phyloP scores from a whole-genome alignment of 2,329 filamentous ascomycete genomes.

The Sclerotinia nivalis region DNA sequence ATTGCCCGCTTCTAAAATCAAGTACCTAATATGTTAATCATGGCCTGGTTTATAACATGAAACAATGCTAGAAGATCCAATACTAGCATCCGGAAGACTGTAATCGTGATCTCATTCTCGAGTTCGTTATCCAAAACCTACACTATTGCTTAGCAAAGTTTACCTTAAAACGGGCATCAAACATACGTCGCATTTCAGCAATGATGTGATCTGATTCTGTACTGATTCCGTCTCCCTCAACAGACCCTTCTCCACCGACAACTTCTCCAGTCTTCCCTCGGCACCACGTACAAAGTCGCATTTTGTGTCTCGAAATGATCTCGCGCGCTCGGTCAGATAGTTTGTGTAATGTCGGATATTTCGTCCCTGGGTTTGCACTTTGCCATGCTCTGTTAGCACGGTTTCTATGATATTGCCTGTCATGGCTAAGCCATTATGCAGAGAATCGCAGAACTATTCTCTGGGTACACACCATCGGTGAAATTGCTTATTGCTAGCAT shows the following conservation, averaged over 20 bases:
- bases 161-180: not conserved
- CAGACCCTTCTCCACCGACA: slow-evolving; percentile 88
- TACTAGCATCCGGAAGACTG: slow-evolving; percentile 87
- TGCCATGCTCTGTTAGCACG: slow-evolving; percentile 44
- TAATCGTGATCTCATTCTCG: slow-evolving; percentile 95
- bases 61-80: slow-evolving; percentile 88
- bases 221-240: slow-evolving; percentile 89
- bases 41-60: slow-evolving; percentile 92
- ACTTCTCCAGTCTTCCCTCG: slow-evolving; percentile 78
- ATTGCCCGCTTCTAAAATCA: slow-evolving; percentile 5
- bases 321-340: slow-evolving; percentile 80
- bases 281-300: slow-evolving; percentile 86
- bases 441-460: slow-evolving; percentile 6
- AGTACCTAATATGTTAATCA: slow-evolving; percentile 93
- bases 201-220: slow-evolving; percentile 80
- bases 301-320: slow-evolving; percentile 80
- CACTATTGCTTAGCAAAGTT: slow-evolving; percentile 31
- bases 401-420: slow-evolving; percentile 30
- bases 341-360: slow-evolving; percentile 92
- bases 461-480: slow-evolving; percentile 72
- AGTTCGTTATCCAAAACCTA: slow-evolving; percentile 84
- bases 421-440: slow-evolving; percentile 27
- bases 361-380: slow-evolving; percentile 89
- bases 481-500: slow-evolving; percentile 87
- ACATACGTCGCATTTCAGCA: slow-evolving; percentile 87